Evolutionary conservation across 208 protist genomes (phyloP), one percentile per base, ranked within the genome.

Genomic region (Porcisia deanei): DNA sequence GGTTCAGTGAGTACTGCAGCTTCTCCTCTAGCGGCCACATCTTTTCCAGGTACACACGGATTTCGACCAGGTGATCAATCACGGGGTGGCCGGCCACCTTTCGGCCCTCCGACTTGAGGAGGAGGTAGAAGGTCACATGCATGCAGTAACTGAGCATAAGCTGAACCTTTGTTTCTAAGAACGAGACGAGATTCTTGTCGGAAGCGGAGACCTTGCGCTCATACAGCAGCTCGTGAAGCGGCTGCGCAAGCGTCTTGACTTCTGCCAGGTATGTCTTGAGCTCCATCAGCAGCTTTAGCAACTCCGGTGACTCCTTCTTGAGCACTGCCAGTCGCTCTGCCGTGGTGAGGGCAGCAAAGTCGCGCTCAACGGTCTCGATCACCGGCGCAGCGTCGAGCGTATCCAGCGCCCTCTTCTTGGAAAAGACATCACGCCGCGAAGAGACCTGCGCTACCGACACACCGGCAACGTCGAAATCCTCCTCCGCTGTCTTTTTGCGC

Each of bases 131-230:
- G 34, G 87, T 92, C 49, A 98, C 93, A 84, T 99, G 92, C 93
- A 98, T 98, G 91, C 95, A 98, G 82, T 99, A 99, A 74, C 91
- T 96, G 37, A 99, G 89, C 95, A 99, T 96, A 65, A 98, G 85
- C 79, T 98, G 93, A 64, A 95, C 88, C 75, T 97, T 97, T n/a
- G 88, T 96, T 67, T 97, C 91, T 12, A 98, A 81, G 72, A 96
- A 98, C 2, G 89, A 87, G 16, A 96, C 87, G 53, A 98, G 87
- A 73, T 97, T 89, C 59, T 90, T 89, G 53, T 95, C 85, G 1
- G 85, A 79, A 14, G 85, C 83, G 43, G 90, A 88, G 8, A 96
- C 73, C 58, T 92, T 91, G 67, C 90, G 88, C 65, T 90, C 84
- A 76, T 94, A 91, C 20, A 98, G 80, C 64, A 97, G 86, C 65